Base-by-base conservation (phyloP, 768 basidiomycete species). In the Steccherinum ochraceum region DNA sequence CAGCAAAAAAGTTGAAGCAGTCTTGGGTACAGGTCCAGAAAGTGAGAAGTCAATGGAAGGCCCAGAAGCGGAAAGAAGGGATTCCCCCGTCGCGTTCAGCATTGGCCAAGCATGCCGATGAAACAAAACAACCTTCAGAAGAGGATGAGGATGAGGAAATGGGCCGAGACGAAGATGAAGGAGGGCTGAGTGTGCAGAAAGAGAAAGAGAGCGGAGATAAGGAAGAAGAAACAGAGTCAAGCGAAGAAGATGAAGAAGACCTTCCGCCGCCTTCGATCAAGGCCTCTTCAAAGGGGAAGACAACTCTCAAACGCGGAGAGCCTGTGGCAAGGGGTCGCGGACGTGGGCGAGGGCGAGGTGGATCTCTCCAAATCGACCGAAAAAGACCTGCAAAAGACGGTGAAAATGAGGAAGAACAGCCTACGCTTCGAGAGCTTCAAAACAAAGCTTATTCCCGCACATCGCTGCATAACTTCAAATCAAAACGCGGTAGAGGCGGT, bases 1-100 rank as follows among this genome's bases (percentile, higher is more conserved):
- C 56, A 92, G 92, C 93, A 18, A 87, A 80, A 65, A 84, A 82
- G 58, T 72, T 94, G 52, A 94, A 92, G 68, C 77, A 80, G 62
- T 76, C 80, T 52, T 93, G 93, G 81, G 77, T 94, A 10, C 76
- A 86, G 50, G 81, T 76, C 53, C 77, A 77, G 52, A 91, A 90
- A 69, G 78, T 90, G 50, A 87, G 84, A 61, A 80, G 77, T 57
- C 78, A 85, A 70, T 92, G 89, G 86, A 85, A 78, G 60, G 72
- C 79, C 27, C 73, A 87, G 69, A 88, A 85, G 69, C 75, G 76
- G 52, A 73, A 68, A 63, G 72, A 74, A 52, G 72, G 69, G 16
- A 57, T 72, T 20, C 51, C 57, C 24, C 48, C 61, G 7, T 20
- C 51, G 18, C 48, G 50, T 25, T 26, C 54, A 23, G 41, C 46